Evolutionary conservation across 331 rosid genomes (phyloP).

Genomic region (Rhamnella rubrinervis): DNA sequence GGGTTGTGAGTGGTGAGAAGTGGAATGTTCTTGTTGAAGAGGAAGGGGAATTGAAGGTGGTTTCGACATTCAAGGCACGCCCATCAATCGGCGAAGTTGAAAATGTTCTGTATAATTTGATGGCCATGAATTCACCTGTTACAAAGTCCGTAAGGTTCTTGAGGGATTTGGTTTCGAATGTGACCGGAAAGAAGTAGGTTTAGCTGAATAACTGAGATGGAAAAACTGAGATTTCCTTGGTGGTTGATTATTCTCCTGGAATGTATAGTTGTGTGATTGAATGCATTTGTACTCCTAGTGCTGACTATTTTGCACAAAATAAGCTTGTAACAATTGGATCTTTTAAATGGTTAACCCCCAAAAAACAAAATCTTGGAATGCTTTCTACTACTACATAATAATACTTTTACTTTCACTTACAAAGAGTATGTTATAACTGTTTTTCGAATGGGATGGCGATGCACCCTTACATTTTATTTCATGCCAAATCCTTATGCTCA

Average conservation of each 20-base stretch:
- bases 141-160: slow-evolving; percentile 84
- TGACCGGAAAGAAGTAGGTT: slow-evolving; percentile 69
- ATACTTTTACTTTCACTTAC: no score
- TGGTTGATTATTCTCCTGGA: slow-evolving; percentile 16
- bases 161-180: slow-evolving; percentile 73
- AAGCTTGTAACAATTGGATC: neutral
- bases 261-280: slow-evolving; percentile 25
- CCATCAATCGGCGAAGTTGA: slow-evolving; percentile 75
- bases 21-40: slow-evolving; percentile 85
- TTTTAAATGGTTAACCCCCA: neutral
- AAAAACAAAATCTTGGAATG: neutral
- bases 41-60: slow-evolving; percentile 61
- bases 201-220: slow-evolving; percentile 16
- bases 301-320: neutral
- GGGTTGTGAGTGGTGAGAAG: slow-evolving; percentile 79
- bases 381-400: neutral
- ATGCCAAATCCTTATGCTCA: no score
- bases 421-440: no score
- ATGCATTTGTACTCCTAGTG: slow-evolving; percentile 13
- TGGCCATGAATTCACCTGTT: slow-evolving; percentile 86
- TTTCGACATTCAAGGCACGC: slow-evolving; percentile 60
- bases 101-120: slow-evolving; percentile 77
- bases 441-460: no score
- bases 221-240: slow-evolving; percentile 18
- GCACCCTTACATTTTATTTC: no score